Conservation (phyloP, 2,329 filamentous ascomycete species). For the Didymella exigua region DNA sequence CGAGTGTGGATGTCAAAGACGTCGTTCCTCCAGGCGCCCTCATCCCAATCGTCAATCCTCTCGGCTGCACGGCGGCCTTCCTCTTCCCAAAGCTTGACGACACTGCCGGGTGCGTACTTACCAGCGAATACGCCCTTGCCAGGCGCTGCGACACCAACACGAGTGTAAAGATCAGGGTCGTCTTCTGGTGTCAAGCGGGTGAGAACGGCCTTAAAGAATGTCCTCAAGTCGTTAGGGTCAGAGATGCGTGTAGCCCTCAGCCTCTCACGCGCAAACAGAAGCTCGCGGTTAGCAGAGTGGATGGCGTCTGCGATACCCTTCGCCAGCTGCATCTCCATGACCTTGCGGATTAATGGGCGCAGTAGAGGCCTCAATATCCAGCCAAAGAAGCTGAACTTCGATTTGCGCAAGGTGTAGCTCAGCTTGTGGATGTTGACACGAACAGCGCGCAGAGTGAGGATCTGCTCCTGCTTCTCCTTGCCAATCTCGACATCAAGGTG, state of each 20-base stretch:
- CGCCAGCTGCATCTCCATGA: constrained; percentile 79
- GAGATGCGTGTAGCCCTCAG: constrained; percentile 84
- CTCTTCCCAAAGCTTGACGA: constrained; percentile 88
- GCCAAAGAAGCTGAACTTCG: constrained; percentile 75
- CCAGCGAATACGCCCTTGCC: constrained; percentile 74
- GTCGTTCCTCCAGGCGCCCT: constrained; percentile 79
- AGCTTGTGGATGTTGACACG: constrained; percentile 86
- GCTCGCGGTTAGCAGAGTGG: constrained; percentile 78
- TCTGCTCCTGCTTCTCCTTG: constrained; percentile 76
- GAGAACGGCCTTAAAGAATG: constrained; percentile 82
- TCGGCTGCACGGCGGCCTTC: constrained; percentile 74
- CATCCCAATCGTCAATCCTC: constrained; percentile 73
- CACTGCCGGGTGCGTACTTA: constrained; percentile 84
- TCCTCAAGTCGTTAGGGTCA: constrained; percentile 77
- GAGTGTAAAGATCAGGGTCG: constrained; percentile 76
- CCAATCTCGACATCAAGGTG: constrained; percentile 83
- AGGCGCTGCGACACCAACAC: constrained; percentile 70
- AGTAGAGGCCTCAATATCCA: constrained; percentile 87
- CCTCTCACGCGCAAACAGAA: constrained; percentile 84
- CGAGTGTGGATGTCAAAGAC: constrained; percentile 68
- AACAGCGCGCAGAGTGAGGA: constrained; percentile 77
- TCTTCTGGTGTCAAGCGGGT: constrained; percentile 73
- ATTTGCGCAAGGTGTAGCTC: constrained; percentile 75
- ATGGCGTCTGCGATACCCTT: constrained; percentile 72
- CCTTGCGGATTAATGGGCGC: constrained; percentile 77